Evolutionary conservation across 164 flowering plant genomes (phyloP).

Genomic region (Nymphaea thermarum): DNA sequence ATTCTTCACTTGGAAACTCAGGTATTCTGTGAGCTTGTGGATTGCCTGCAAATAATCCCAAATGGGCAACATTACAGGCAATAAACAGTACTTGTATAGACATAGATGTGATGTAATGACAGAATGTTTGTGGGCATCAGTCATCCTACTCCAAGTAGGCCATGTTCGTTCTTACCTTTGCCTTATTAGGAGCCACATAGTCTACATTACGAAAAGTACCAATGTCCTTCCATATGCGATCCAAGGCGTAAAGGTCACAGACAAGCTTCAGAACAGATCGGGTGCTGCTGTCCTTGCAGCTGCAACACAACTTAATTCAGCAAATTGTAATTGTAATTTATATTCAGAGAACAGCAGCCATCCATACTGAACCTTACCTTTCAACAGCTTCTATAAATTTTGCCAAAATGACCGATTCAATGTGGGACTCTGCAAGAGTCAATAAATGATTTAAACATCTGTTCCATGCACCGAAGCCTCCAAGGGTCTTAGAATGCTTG

Average conservation of each 20-base stretch:
- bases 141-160: too few species aligned
- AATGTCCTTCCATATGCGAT: conserved; percentile 92
- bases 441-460: conserved; percentile 93
- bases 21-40: conserved; percentile 81
- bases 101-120: too few species aligned
- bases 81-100: too few species aligned
- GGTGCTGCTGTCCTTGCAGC: conserved; percentile 64
- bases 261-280: conserved; percentile 69
- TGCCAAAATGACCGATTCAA: conserved; percentile 85
- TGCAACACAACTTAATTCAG: conserved; percentile 15
- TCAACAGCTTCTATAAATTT: conserved; percentile 79
- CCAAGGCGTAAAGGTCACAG: conserved; percentile 90
- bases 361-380: conserved; percentile 27
- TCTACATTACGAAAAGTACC: conserved; percentile 96
- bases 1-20: conserved; percentile 79
- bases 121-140: too few species aligned
- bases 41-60: conserved; percentile 54
- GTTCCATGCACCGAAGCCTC: conserved; percentile 96
- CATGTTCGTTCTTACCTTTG: conserved; percentile 48
- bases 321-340: neutral
- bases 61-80: too few species aligned
- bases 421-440: conserved; percentile 91
- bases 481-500: conserved; percentile 80
- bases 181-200: conserved; percentile 96
- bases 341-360: neutral